Conservation (phyloP, 2,329 filamentous ascomycete genomes). For the Chlorencoelia australis region DNA sequence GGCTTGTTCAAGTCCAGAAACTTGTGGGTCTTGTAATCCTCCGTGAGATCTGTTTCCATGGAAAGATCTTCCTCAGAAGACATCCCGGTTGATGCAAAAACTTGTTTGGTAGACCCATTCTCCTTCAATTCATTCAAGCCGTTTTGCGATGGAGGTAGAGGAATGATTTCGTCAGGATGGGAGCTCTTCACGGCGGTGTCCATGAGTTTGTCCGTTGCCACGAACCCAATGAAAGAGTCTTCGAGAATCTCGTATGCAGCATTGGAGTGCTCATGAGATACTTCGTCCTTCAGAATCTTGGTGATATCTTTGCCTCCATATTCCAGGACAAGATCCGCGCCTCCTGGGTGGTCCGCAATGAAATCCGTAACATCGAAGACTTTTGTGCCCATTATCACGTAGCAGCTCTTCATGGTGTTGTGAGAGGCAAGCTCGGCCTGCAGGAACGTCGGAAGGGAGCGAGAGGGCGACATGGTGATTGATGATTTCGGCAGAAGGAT, state of each 20-base stretch:
- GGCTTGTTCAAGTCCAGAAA: constrained; percentile 85
- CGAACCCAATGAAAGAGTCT: constrained; percentile 74
- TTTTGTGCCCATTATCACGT: constrained; percentile 79
- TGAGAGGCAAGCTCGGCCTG: constrained; percentile 72
- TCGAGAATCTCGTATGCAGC: constrained; percentile 93
- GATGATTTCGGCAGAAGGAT: not conserved
- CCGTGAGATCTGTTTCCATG: constrained; percentile 66
- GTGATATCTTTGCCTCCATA: constrained; percentile 82
- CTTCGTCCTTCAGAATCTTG: constrained; percentile 70
- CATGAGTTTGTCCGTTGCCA: constrained; percentile 43
- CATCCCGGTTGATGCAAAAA: constrained; percentile 69
- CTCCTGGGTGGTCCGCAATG: constrained; percentile 81
- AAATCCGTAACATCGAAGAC: constrained; percentile 96
- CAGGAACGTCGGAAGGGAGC: constrained; percentile 74
- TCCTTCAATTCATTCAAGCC: constrained; percentile 38
- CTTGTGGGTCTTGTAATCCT: constrained; percentile 83
- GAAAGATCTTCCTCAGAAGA: constrained; percentile 77
- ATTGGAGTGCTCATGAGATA: constrained; percentile 80
- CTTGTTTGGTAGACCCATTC: constrained; percentile 26
- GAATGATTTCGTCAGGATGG: constrained; percentile 35
- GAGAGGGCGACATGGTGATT: constrained; percentile 58
- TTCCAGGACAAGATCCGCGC: constrained; percentile 76
- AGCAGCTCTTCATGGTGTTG: constrained; percentile 75
- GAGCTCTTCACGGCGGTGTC: constrained; percentile 30
- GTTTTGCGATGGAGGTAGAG: constrained; percentile 38